Evolutionary conservation across 345 rosid species (phyloP), one percentile per base, ranked within the genome.

Genomic region (Eutrema heterophyllum): DNA sequence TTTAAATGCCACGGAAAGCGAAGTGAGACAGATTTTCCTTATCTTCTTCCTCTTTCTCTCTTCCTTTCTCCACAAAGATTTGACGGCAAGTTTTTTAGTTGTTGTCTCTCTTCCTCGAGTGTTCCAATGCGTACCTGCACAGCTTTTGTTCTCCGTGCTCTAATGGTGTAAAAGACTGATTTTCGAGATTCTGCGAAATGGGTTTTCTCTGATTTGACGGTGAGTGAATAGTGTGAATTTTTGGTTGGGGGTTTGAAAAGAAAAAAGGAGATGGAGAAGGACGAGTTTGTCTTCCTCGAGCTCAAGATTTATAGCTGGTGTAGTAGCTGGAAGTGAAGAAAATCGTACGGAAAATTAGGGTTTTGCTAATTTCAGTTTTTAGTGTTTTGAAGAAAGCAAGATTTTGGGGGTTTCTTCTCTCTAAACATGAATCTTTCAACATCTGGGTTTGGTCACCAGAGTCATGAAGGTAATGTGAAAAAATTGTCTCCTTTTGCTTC

Each of bases 371-470:
- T 62, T 61, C 32, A 10, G 38, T 29, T 36, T 46, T 52, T 12
- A 11, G 54, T 29, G 16, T 44, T 21, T 33, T 49, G 15, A 58
- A 56, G 36, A 40, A 57, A 58, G 26, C 63, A 57, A 40, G 2
- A 9, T 15, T 35, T 9, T 57, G 38, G 36, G n/a, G 14, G 14
- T 21, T 11, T 50, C 39, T 64, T 14, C 59, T 29, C 59, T 62
- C 33, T 52, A 53, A 64, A 52, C 50, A 83, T 84, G 87, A 81
- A 84, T 82, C 87, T 79, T 64, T 81, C 86, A 75, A 55, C 85
- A 51, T 80, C 87, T 67, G 87, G 83, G 30, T 66, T 73, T 78
- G 81, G 77, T 80, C 88, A 82, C 44, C 88, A 84, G 84, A 70
- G 81, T 78, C 78, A 82, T 52, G 85, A 84, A 78, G 87, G 87